These are phyloP conservation scores for Heterobasidion annosum DNA, from an alignment of 1,284 basidiomycete species.

Conservation along the genomic window DNA sequence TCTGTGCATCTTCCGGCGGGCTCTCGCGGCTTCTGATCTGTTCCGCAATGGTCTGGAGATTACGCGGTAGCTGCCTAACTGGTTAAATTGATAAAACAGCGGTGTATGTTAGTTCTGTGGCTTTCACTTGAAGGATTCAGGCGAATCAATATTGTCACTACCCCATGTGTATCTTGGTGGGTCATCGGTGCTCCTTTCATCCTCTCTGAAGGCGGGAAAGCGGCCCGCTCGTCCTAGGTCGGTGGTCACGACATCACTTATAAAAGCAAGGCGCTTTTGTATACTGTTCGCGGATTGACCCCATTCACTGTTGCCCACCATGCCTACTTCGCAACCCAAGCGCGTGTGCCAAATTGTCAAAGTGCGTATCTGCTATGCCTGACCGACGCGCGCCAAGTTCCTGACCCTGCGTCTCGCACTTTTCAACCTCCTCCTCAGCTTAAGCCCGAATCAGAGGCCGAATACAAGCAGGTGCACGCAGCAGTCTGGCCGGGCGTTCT, in stretches of 20 bases:
- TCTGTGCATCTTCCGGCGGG: no score
- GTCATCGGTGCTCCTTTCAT: neutral
- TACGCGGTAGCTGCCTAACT: no score
- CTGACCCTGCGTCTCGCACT: neutral
- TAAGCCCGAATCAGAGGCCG: conserved; percentile 50
- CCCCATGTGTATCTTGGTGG: neutral
- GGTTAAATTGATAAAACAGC: no score
- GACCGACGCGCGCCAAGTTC: neutral
- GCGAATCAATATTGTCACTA: no score
- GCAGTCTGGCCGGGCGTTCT: conserved; percentile 68
- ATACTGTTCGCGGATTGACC: neutral
- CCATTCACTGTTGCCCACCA: neutral
- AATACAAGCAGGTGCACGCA: conserved; percentile 64
- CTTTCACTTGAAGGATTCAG: no score
- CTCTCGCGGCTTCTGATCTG: no score
- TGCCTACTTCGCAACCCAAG: neutral
- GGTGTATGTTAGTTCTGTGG: no score
- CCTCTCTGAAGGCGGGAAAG: neutral
- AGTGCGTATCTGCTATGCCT: neutral
- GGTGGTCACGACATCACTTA: neutral
- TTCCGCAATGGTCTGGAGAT: no score
- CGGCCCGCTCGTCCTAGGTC: neutral
- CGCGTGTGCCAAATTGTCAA: neutral
- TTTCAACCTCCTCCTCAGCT: conserved; percentile 29
- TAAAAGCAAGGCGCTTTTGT: neutral